Base-by-base conservation (phyloP, 768 basidiomycete genomes). In the Amylocystis lapponica region DNA sequence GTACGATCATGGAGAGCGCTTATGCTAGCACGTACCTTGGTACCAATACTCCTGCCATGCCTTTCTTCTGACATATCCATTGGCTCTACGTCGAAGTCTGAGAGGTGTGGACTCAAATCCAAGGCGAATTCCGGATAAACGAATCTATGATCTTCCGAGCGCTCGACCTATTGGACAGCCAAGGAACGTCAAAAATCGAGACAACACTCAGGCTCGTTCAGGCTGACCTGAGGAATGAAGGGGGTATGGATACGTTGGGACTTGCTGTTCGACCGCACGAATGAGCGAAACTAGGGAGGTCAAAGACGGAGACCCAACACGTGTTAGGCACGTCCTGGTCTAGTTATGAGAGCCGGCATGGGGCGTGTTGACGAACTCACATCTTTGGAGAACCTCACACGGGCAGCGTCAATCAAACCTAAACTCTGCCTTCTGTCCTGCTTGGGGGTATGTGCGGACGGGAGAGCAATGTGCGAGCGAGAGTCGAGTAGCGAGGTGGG, bases 361-460 rank as follows among this genome's bases (percentile, higher is more conserved):
- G 29, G 47, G 53, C 51, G 54, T 56, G 54, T 44, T 41, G 44
- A 34, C 27, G 39, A 30, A 58, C 63, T 52, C 54, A 66, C 64
- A 46, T 66, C 64, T 50, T 62, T 55, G 41, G 63, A 58, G 29
- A 64, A 42, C 51, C 63, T 57, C 54, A 65, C 60, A 56, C 61
- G 60, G 41, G 64, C 52, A 42, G 57, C 48, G 31, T 60, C 58
- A 41, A 65, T 57, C 52, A 63, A 55, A 51, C 58, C 57, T 48
- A 65, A 46, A 32, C 58, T 58, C 7, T 48, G 31, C 29, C 58
- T 49, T 13, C 50, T 49, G 39, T 52, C 52, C 13, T 44, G 17
- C 43, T 55, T 60, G 29, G 45, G 43, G 36, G 25, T 30, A 45
- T 38, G 46, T 40, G 33, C 43, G 36, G 49, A 43, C 16, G 44